These are phyloP conservation scores for Hortiboletus flavorubellus DNA, from an alignment of 768 basidiomycete species.

Conservation along the genomic window DNA sequence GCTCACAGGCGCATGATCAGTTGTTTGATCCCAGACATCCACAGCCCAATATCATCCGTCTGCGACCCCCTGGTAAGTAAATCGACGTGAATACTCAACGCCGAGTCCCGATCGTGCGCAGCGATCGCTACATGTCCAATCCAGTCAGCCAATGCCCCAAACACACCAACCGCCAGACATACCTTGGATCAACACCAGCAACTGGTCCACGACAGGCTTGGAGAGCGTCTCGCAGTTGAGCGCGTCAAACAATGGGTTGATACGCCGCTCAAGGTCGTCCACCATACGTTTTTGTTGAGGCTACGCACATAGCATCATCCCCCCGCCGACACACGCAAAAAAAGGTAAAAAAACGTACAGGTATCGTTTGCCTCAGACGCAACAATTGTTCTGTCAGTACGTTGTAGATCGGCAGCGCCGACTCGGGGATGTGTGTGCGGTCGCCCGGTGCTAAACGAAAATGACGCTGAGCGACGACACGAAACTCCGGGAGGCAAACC, in stretches of 20 bases:
- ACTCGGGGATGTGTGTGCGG: slow-evolving; percentile 83
- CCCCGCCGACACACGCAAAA: not conserved
- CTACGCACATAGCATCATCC: slow-evolving; percentile 35
- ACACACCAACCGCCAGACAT: slow-evolving; percentile 14
- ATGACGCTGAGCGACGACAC: not conserved
- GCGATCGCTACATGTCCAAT: slow-evolving; percentile 61
- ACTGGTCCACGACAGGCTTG: slow-evolving; percentile 62
- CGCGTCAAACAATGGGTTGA: slow-evolving; percentile 87
- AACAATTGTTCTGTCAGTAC: slow-evolving; percentile 62
- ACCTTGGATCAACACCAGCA: slow-evolving; percentile 75
- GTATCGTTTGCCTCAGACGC: slow-evolving; percentile 67
- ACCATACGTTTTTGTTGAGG: slow-evolving; percentile 79
- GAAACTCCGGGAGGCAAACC: not conserved
- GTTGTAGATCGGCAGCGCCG: slow-evolving; percentile 59
- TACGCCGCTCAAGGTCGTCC: slow-evolving; percentile 82
- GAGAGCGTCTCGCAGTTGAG: slow-evolving; percentile 87
- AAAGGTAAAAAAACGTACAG: slow-evolving; percentile 46
- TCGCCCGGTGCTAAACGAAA: slow-evolving; percentile 73
- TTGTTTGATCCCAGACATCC: slow-evolving; percentile 91
- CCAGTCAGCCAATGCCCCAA: not conserved
- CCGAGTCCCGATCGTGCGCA: slow-evolving; percentile 69
- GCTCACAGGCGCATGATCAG: slow-evolving; percentile 66
- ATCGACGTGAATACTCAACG: slow-evolving; percentile 82
- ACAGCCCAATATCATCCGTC: slow-evolving; percentile 78
- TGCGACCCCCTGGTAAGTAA: slow-evolving; percentile 75